Evolutionary conservation across 2,329 filamentous ascomycete species (phyloP).

Genomic region (Penicillium hesseltinei): DNA sequence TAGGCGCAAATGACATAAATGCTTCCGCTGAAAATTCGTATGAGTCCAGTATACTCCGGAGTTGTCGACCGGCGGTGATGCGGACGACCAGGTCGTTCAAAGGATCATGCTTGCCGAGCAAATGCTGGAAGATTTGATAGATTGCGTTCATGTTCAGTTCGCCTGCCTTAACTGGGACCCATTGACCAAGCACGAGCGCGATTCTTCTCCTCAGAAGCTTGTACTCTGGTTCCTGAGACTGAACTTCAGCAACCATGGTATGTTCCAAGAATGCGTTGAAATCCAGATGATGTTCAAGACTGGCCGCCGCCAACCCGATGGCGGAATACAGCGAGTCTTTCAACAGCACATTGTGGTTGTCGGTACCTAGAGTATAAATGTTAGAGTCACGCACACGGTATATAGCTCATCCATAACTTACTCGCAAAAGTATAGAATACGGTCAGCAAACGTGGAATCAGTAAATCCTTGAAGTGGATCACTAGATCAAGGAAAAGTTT

Average conservation of each 20-base stretch:
- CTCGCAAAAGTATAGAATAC: constrained; percentile 79
- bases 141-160: constrained; percentile 68
- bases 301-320: constrained; percentile 78
- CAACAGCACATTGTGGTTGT: constrained; percentile 69
- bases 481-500: constrained; percentile 90
- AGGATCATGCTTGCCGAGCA: constrained; percentile 73
- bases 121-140: constrained; percentile 85
- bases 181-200: constrained; percentile 83
- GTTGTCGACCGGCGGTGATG: constrained; percentile 82
- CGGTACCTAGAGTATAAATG: constrained; percentile 40
- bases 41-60: constrained; percentile 77
- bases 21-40: constrained; percentile 72
- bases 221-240: constrained; percentile 64
- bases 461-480: constrained; percentile 79
- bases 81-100: constrained; percentile 89
- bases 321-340: constrained; percentile 96
- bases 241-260: constrained; percentile 75
- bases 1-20: constrained; percentile 75
- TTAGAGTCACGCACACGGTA: constrained; percentile 16
- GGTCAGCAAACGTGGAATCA: constrained; percentile 73
- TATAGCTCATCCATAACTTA: constrained; percentile 37
- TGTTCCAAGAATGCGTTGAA: constrained; percentile 77
- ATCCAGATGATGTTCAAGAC: constrained; percentile 72
- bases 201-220: constrained; percentile 84
- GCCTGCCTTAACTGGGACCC: constrained; percentile 76